These are phyloP conservation scores for Ogataea hybrid DNA, from an alignment of 1,139 yeast genomes.

Conservation along the genomic window DNA sequence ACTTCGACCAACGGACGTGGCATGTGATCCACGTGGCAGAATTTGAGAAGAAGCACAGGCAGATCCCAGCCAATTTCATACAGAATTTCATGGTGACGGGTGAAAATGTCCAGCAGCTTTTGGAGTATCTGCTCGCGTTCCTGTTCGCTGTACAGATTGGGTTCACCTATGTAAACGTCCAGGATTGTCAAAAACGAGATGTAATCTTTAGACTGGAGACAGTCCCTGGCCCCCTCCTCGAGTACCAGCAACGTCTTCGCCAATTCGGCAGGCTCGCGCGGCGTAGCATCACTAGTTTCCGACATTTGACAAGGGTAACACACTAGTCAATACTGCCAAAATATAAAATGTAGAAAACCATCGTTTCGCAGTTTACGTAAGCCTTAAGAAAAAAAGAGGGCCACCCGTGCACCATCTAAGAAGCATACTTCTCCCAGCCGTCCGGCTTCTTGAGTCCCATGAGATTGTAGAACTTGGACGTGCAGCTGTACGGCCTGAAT, in stretches of 20 bases:
- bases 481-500: conserved; percentile 49
- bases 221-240: conserved; percentile 27
- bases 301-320: not conserved
- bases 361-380: conserved; percentile 1
- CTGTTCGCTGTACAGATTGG: conserved; percentile 41
- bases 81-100: conserved; percentile 45
- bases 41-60: conserved; percentile 58
- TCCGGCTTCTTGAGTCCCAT: conserved; percentile 63
- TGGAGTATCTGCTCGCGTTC: conserved; percentile 47
- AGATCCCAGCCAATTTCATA: conserved; percentile 87
- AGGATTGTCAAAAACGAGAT: conserved; percentile 70
- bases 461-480: conserved; percentile 33
- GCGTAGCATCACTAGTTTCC: conserved; percentile 23
- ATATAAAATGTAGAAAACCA: not conserved
- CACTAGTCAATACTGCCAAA: not conserved
- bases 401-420: not conserved
- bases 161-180: conserved; percentile 58
- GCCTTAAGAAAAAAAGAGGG: not conserved
- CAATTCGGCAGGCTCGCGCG: conserved; percentile 15
- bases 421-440: conserved; percentile 58
- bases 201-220: conserved; percentile 49
- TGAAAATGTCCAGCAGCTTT: conserved; percentile 42
- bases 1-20: conserved; percentile 13
- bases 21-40: conserved; percentile 35
- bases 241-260: conserved; percentile 19